phyloP scores from a whole-genome alignment of 306 rosid species.

The Lupinus albus region DNA sequence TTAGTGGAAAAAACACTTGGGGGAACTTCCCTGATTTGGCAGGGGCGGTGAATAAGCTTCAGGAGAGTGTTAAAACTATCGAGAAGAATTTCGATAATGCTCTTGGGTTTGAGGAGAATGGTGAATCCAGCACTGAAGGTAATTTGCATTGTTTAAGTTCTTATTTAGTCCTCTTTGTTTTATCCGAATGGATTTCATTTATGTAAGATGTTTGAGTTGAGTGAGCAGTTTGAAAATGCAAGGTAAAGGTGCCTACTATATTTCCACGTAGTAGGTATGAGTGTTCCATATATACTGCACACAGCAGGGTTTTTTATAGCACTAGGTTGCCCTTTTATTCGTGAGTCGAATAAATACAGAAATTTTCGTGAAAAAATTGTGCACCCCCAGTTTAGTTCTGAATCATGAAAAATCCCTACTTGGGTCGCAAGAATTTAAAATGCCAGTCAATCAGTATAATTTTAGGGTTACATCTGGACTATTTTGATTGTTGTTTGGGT shows the following conservation, averaged over 20 bases:
- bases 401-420: no score
- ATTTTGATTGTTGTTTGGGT: no score
- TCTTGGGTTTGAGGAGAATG: constrained; percentile 82
- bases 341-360: no score
- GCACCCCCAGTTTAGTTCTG: no score
- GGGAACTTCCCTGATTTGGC: constrained; percentile 95
- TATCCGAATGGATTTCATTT: constrained; percentile 17
- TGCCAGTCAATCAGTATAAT: no score
- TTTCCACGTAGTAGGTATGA: background rate
- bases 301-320: background rate
- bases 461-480: no score
- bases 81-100: constrained; percentile 96
- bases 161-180: constrained; percentile 30
- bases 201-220: background rate
- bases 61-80: constrained; percentile 96
- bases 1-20: constrained; percentile 75
- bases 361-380: no score
- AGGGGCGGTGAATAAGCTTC: constrained; percentile 97
- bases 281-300: background rate
- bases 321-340: background rate
- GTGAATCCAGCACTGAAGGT: constrained; percentile 86
- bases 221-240: background rate
- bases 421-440: no score
- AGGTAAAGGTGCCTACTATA: no score
- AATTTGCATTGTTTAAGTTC: constrained; percentile 36